phyloP scores from a whole-genome alignment of 441 rosid species.

The Bruguiera hainesii region DNA sequence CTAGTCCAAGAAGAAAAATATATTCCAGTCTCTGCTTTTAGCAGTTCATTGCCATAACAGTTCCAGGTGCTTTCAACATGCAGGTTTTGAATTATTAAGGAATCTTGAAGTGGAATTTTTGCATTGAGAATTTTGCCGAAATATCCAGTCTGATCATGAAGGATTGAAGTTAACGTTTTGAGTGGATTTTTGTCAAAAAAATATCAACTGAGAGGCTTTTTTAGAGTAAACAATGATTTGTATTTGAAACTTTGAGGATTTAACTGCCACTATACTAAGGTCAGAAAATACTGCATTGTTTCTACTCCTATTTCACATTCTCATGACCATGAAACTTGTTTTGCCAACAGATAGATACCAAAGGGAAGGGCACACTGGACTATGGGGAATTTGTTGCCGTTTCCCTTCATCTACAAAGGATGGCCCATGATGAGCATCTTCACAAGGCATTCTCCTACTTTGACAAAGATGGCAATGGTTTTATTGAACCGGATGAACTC shows the following conservation, averaged over 20 bases:
- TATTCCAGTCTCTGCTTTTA: conserved; percentile 1
- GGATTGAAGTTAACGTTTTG: too few relatives aligned
- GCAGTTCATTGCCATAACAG: neutral
- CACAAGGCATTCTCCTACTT: conserved; percentile 93
- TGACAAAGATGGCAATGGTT: conserved; percentile 91
- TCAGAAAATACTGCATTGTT: neutral
- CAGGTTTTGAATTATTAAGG: too few relatives aligned
- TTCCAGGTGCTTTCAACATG: too few relatives aligned
- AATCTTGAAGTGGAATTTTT: too few relatives aligned
- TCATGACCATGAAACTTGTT: conserved; percentile 12
- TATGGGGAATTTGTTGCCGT: conserved; percentile 96
- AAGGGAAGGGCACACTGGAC: conserved; percentile 84
- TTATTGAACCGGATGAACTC: conserved; percentile 87
- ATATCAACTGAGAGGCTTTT: too few relatives aligned
- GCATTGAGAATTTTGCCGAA: too few relatives aligned
- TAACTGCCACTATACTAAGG: too few relatives aligned
- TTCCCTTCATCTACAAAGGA: conserved; percentile 84
- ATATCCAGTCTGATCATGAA: too few relatives aligned
- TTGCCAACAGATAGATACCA: conserved; percentile 72
- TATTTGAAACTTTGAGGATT: too few relatives aligned
- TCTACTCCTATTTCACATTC: neutral
- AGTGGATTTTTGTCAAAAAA: too few relatives aligned
- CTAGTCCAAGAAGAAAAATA: neutral
- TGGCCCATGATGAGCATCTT: conserved; percentile 97
- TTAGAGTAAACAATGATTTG: too few relatives aligned